Base-by-base conservation (phyloP, 2,329 filamentous ascomycete genomes). In the Colletotrichum godetiae region DNA sequence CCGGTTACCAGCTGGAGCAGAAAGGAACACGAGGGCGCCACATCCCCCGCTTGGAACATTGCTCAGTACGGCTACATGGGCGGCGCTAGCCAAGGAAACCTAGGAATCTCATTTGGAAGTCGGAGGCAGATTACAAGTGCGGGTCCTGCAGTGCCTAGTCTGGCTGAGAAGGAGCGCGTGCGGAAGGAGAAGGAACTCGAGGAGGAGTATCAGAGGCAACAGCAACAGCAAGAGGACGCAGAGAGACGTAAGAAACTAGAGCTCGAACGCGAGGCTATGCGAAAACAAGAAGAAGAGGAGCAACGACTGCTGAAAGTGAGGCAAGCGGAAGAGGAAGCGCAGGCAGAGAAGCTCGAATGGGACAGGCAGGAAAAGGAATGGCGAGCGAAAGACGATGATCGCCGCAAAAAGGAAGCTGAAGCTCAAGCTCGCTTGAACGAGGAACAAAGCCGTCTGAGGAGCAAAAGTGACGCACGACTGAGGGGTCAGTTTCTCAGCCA, bases 41-140 rank as follows among this genome's bases (percentile, higher is more conserved):
- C 95, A 1, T 88, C 92, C 31, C 97, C 97, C 0, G 97, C 97
- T 1, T 99, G 97, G 97, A 99, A 98, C 81, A 98, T 98, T 77
- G 93, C 95, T 70, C 97, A 99, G 81, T 99, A 99, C 80, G 95
- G 97, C 8, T 99, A 98, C 83, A 97, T 98, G 93, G 97, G 97
- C 71, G 97, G 97, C 61, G 97, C 97, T 31, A 98, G 94, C 79
- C 97, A 99, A 82, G 96, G 95, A 3, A 98, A 97, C 78, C 91
- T 98, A 74, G 97, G 97, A 22, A 95, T 99, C 77, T 91, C 94
- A 12, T 98, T 98, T 82, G 97, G 97, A 68, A 94, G 92, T 22
- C 91, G 95, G 78, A 91, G 97, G 73, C 97, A 99, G 84, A 98
- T 99, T 80, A 98, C 95, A 10, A 95, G 89, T 78, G 90, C 94